Evolutionary conservation across 2,329 filamentous ascomycete genomes (phyloP).

Genomic region (Penicillium sp.): DNA sequence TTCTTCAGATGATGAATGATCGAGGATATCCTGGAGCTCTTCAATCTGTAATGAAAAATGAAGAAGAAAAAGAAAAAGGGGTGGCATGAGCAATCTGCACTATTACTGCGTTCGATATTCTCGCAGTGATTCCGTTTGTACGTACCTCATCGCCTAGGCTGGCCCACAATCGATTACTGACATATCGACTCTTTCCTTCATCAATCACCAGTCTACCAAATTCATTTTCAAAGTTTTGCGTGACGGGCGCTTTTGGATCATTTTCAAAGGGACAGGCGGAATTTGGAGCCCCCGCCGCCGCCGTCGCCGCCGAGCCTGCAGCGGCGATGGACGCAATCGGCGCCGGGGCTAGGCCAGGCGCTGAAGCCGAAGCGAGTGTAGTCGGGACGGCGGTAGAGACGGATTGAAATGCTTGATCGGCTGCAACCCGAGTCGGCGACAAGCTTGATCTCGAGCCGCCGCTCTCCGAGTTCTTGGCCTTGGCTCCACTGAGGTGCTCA

Average conservation of each 20-base stretch:
- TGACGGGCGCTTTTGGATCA: constrained; percentile 18
- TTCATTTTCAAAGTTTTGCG: constrained; percentile 25
- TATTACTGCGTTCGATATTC: neutral
- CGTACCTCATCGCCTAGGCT: constrained; percentile 54
- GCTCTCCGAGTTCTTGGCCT: constrained; percentile 25
- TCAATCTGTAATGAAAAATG: constrained; percentile 43
- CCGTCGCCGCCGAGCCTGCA: neutral
- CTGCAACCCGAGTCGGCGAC: constrained; percentile 2
- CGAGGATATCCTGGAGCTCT: constrained; percentile 56
- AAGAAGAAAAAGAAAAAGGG: neutral
- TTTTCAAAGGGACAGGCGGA: constrained; percentile 17
- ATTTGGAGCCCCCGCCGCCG: neutral
- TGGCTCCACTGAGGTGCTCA: constrained; percentile 49
- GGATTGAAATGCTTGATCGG: neutral
- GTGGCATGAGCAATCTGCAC: neutral
- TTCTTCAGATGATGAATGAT: constrained; percentile 53
- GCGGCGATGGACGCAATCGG: neutral
- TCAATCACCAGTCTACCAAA: constrained; percentile 56
- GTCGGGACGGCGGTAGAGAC: constrained; percentile 7
- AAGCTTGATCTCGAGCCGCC: constrained; percentile 12
- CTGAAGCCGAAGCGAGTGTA: neutral
- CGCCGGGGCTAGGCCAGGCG: constrained; percentile 6
- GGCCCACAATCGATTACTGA: constrained; percentile 58
- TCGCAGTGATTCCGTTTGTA: neutral
- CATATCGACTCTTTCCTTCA: constrained; percentile 54